Evolutionary conservation across 73 alveolate genomes (phyloP).

Genomic region (Halteria grandinella): DNA sequence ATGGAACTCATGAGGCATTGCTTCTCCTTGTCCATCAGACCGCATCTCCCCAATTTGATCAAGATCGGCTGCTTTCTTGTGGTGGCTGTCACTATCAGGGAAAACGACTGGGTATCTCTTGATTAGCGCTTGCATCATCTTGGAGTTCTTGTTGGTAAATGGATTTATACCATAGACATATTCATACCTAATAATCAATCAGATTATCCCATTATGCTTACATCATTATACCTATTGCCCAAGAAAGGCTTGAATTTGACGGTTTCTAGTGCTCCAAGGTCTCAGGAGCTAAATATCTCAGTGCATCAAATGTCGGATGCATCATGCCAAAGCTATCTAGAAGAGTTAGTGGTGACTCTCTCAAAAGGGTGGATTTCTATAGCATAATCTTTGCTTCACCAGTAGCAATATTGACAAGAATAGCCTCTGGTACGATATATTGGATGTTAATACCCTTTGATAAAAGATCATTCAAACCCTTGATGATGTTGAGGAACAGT

Average conservation of each 20-base stretch:
- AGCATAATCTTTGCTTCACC: constrained; percentile 6
- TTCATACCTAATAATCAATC: no score
- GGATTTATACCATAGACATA: no score
- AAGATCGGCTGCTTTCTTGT: no score
- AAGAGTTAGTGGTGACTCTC: not conserved
- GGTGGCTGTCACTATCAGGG: no score
- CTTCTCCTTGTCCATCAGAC: no score
- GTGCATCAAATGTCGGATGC: not conserved
- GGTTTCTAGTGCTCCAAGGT: constrained; percentile 1
- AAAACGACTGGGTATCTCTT: no score
- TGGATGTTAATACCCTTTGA: not conserved
- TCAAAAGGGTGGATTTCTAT: not conserved
- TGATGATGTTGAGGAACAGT: constrained; percentile 5
- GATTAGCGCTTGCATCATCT: no score
- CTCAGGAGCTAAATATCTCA: constrained; percentile 37
- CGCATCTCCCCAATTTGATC: no score
- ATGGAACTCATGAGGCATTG: no score
- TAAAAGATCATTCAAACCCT: not conserved
- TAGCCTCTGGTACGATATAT: constrained; percentile 13
- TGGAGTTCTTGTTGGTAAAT: no score
- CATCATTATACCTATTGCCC: constrained; percentile 49
- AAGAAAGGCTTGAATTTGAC: not conserved
- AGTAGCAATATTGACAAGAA: not conserved
- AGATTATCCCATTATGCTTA: not conserved
- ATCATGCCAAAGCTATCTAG: no score